Evolutionary conservation across 2,329 filamentous ascomycete genomes (phyloP).

Genomic region (Aspergillus ochraceoroseus): DNA sequence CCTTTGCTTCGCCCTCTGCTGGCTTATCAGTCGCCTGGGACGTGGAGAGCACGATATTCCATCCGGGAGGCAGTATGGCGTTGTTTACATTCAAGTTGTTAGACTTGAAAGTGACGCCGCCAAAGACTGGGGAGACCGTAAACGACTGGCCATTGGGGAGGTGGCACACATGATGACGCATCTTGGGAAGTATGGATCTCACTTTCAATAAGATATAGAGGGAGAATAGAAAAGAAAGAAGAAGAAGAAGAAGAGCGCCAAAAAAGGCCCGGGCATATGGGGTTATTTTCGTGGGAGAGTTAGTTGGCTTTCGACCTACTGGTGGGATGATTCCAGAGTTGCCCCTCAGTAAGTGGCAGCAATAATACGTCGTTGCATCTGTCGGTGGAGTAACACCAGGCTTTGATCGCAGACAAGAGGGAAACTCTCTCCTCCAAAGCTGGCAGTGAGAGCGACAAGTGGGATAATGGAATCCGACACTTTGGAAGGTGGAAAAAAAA

Average conservation of each 20-base stretch:
- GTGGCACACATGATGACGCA: slow-evolving; percentile 42
- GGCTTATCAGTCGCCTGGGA: slow-evolving; percentile 45
- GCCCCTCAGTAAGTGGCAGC: slow-evolving; percentile 13
- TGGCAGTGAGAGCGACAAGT: too few relatives aligned
- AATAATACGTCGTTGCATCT: slow-evolving; percentile 1
- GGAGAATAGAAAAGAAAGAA: not conserved
- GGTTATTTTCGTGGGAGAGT: too few relatives aligned
- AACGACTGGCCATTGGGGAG: slow-evolving; percentile 84
- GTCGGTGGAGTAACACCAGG: too few relatives aligned
- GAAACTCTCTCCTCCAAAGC: too few relatives aligned
- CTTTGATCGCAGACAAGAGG: too few relatives aligned
- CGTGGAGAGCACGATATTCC: slow-evolving; percentile 82
- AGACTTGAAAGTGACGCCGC: slow-evolving; percentile 83
- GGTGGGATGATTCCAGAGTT: slow-evolving; percentile 15
- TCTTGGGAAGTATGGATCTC: slow-evolving; percentile 15
- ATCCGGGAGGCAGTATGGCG: slow-evolving; percentile 68
- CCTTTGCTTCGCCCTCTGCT: slow-evolving; percentile 25
- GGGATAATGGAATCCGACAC: too few relatives aligned
- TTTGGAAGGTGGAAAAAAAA: not conserved
- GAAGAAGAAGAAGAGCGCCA: slow-evolving; percentile 3
- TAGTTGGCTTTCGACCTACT: slow-evolving; percentile 2
- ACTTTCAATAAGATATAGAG: too few relatives aligned
- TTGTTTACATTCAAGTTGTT: slow-evolving; percentile 66
- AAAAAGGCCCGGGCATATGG: slow-evolving; percentile 1
- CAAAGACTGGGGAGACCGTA: slow-evolving; percentile 78